Evolutionary conservation across 2,329 filamentous ascomycete genomes (phyloP), one percentile per base, ranked within the genome.

Genomic region (Xylaria sp.): DNA sequence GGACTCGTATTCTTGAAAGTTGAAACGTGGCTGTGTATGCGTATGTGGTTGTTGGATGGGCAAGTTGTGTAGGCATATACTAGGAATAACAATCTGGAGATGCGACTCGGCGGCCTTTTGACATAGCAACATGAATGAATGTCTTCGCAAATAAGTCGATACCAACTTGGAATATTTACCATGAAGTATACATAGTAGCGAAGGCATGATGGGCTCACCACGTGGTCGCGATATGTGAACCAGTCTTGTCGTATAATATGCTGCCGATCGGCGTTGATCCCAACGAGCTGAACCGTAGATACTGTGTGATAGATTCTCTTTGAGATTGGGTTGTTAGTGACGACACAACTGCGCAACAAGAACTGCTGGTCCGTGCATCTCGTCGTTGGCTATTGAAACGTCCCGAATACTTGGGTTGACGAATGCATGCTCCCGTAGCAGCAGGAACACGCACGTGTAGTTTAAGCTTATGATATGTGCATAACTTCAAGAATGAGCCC

Each of bases 1-100:
- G 52, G 28, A 46, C 55, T 69, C 66, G 66, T 68, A 62, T 68
- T 65, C 39, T 52, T 52, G 33, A 36, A 36, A 36, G 33, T 62
- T 39, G 41, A 62, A 48, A 52, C 41, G 66, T 57, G 66, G 56
- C 61, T 64, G 61, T 60, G 65, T 28, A 28, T 28, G 13, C 2
- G 31, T 33, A 20, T 28, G 28, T 28, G 55, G 36, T 55, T 41
- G 39, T 41, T 51, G 28, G 3, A 28, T 28, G 28, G 28, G 28
- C 28, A 28, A 28, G 28, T 3, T 28, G 28, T 3, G 28, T 31
- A 54, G 13, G 15, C 13, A 31, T 12, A n/a, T 52, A 52, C 23
- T 12, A 3, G 18, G 10, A 15, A 52, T 46, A 46, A 6, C n/a
- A 68, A 68, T 61, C 39, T 60, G 31, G 56, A 61, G n/a, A 57